These are phyloP conservation scores for Aspergillus sp. DNA, from an alignment of 2,329 filamentous ascomycete genomes.

Conservation along the genomic window DNA sequence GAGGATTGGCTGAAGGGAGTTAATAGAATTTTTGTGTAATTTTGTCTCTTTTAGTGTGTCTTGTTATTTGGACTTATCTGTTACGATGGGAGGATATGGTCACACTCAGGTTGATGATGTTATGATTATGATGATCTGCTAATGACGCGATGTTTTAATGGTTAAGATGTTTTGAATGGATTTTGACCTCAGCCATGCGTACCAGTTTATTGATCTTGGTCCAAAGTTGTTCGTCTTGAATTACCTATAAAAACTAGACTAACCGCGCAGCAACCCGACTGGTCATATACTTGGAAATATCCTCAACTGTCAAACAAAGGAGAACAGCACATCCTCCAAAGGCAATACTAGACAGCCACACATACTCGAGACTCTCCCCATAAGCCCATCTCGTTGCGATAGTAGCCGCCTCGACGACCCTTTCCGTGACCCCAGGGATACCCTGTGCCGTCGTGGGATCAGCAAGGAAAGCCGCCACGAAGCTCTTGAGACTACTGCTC, in stretches of 20 bases:
- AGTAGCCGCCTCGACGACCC: neutral
- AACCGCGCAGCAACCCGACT: neutral
- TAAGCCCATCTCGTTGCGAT: neutral
- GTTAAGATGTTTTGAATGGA: too few relatives aligned
- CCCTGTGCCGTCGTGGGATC: neutral
- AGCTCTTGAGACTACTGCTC: neutral
- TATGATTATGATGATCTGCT: too few relatives aligned
- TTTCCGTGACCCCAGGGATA: neutral
- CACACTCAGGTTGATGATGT: too few relatives aligned
- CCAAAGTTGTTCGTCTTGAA: too few relatives aligned
- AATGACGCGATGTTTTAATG: too few relatives aligned
- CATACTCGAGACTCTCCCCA: neutral
- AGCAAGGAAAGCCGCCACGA: neutral
- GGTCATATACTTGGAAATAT: slow-evolving; percentile 3
- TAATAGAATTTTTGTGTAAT: slow-evolving; percentile 21
- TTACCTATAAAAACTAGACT: neutral
- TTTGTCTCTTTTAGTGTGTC: neutral
- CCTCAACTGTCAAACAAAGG: neutral
- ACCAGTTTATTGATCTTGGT: too few relatives aligned
- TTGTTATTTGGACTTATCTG: too few relatives aligned
- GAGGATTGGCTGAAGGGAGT: slow-evolving; percentile 36
- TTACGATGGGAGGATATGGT: too few relatives aligned
- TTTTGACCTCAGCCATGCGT: too few relatives aligned
- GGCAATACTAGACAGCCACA: neutral
- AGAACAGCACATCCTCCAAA: slow-evolving; percentile 1